These are phyloP conservation scores for Rhypophila decipiens DNA, from an alignment of 495 filamentous ascomycete genomes.

Conservation along the genomic window DNA sequence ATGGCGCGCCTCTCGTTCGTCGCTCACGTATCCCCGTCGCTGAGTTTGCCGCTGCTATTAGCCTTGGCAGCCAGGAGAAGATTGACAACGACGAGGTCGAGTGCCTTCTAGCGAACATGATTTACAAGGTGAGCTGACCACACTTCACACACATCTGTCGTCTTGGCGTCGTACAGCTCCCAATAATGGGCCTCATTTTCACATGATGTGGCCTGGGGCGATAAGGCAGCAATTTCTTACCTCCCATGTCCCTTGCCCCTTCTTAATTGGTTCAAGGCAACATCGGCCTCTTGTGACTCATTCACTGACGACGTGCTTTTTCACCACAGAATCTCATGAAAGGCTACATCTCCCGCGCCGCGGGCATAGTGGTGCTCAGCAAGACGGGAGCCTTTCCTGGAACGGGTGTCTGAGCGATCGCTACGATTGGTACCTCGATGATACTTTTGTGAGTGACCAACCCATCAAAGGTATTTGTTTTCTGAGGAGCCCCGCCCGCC, in stretches of 20 bases:
- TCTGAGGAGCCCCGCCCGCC: too few relatives aligned
- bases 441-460: too few relatives aligned
- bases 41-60: slow-evolving; percentile 63
- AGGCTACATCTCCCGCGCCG: slow-evolving; percentile 90
- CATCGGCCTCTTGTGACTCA: slow-evolving; percentile 19
- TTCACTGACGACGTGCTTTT: slow-evolving; percentile 11
- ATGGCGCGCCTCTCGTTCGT: slow-evolving; percentile 51
- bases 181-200: not conserved
- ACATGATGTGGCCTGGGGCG: slow-evolving; percentile 8
- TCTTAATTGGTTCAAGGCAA: slow-evolving; percentile 6
- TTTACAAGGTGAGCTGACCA: slow-evolving; percentile 88
- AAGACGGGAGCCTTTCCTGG: slow-evolving; percentile 90
- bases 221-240: slow-evolving; percentile 5
- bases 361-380: slow-evolving; percentile 81
- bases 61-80: slow-evolving; percentile 50
- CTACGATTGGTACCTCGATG: too few relatives aligned
- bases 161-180: not conserved
- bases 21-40: slow-evolving; percentile 72
- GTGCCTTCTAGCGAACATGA: slow-evolving; percentile 87
- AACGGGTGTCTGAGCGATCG: slow-evolving; percentile 67
- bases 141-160: too few relatives aligned
- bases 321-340: slow-evolving; percentile 77
- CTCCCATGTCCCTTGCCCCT: not conserved
- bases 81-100: slow-evolving; percentile 91
- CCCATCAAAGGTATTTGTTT: too few relatives aligned